Evolutionary conservation across 306 rosid genomes (phyloP).

Genomic region (Mimosa pudica): DNA sequence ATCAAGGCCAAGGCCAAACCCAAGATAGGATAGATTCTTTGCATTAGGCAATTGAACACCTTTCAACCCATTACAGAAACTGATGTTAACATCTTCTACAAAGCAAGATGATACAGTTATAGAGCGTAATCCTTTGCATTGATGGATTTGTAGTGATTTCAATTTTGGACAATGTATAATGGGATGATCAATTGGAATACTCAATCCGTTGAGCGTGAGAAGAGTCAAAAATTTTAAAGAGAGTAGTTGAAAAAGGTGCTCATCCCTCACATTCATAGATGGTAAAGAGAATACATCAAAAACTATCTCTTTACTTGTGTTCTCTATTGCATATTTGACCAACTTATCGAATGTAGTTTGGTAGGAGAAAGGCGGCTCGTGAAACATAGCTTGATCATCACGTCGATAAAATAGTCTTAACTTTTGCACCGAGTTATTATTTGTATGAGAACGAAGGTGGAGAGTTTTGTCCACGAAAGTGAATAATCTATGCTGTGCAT

Average conservation of each 20-base stretch:
- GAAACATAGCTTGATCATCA: too few relatives aligned
- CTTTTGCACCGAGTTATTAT: background rate
- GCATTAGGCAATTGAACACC: too few relatives aligned
- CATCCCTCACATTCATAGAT: background rate
- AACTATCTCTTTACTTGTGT: background rate
- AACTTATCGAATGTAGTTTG: background rate
- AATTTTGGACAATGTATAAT: background rate
- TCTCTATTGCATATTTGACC: background rate
- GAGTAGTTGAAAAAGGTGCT: background rate
- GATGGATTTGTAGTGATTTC: background rate
- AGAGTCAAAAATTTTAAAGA: background rate
- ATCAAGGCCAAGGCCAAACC: too few relatives aligned
- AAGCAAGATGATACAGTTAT: background rate
- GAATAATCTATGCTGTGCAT: too few relatives aligned
- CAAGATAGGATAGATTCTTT: too few relatives aligned
- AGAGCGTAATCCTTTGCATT: background rate
- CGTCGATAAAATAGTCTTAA: background rate
- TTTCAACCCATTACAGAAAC: too few relatives aligned
- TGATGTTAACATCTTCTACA: background rate
- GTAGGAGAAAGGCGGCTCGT: background rate
- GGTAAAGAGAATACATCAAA: background rate
- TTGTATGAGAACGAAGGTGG: background rate
- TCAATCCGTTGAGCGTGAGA: background rate
- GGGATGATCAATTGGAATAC: background rate
- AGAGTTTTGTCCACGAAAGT: background rate